Conservation (phyloP, 495 filamentous ascomycete genomes). For the Xylaria bambusicola region DNA sequence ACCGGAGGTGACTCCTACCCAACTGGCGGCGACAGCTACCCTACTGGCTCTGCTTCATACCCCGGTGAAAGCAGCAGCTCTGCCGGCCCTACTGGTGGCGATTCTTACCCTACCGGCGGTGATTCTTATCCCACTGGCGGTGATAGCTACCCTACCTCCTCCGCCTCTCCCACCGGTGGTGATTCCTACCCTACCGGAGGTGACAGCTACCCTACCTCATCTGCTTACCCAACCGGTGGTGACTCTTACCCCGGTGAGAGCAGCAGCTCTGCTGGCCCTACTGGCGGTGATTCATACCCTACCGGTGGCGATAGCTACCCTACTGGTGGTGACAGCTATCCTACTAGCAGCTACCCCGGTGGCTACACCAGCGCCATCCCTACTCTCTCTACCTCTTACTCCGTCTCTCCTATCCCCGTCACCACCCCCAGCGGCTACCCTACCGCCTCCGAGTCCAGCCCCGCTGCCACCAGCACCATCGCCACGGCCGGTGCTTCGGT, state of each 20-base stretch:
- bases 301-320: slow-evolving; percentile 3
- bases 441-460: neutral
- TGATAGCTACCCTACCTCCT: neutral
- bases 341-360: slow-evolving; percentile 1
- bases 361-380: neutral
- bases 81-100: neutral
- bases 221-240: slow-evolving; percentile 5
- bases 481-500: slow-evolving; percentile 25
- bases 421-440: slow-evolving; percentile 8
- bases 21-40: neutral
- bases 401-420: slow-evolving; percentile 2
- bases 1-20: neutral
- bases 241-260: neutral
- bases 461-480: slow-evolving; percentile 21
- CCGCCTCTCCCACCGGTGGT: neutral
- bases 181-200: slow-evolving; percentile 1
- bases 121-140: neutral
- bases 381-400: slow-evolving; percentile 23
- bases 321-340: slow-evolving; percentile 1
- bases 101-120: neutral
- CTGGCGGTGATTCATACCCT: neutral
- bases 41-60: slow-evolving; percentile 7
- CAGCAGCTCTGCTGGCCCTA: neutral
- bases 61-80: neutral
- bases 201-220: neutral